Conservation (phyloP, 768 basidiomycete genomes). For the Xerocomus spinulosus region DNA sequence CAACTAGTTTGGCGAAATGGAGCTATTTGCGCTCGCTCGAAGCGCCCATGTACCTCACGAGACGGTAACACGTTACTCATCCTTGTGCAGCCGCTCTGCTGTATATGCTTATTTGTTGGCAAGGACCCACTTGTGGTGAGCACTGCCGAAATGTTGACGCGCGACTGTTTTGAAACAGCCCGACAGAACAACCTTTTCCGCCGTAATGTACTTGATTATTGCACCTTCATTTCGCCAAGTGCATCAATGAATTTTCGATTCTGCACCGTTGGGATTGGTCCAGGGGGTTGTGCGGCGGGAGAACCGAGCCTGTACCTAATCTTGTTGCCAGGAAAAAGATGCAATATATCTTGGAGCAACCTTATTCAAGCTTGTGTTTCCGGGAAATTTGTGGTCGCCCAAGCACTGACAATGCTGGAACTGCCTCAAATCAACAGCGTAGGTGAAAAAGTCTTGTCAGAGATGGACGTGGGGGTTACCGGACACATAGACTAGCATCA, state of each 20-base stretch:
- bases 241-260: neutral
- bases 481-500: neutral
- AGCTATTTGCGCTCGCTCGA: conserved; percentile 14
- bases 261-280: neutral
- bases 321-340: neutral
- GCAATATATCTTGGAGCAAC: neutral
- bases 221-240: conserved; percentile 11
- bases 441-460: too few species aligned
- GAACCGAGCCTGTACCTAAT: neutral
- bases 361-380: neutral
- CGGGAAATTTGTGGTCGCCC: neutral
- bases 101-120: conserved; percentile 3
- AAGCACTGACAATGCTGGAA: neutral
- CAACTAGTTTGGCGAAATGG: conserved; percentile 23
- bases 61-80: conserved; percentile 27
- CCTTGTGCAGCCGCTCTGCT: conserved; percentile 8
- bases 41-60: conserved; percentile 22
- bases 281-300: neutral
- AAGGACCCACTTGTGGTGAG: neutral
- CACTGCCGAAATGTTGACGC: too few species aligned
- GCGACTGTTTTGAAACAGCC: neutral
- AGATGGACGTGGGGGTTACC: too few species aligned
- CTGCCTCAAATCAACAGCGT: too few species aligned
- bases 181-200: neutral
- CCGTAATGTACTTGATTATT: neutral